Evolutionary conservation across 2,329 filamentous ascomycete genomes (phyloP), one percentile per base, ranked within the genome.

Genomic region (Cladosporium sp.): DNA sequence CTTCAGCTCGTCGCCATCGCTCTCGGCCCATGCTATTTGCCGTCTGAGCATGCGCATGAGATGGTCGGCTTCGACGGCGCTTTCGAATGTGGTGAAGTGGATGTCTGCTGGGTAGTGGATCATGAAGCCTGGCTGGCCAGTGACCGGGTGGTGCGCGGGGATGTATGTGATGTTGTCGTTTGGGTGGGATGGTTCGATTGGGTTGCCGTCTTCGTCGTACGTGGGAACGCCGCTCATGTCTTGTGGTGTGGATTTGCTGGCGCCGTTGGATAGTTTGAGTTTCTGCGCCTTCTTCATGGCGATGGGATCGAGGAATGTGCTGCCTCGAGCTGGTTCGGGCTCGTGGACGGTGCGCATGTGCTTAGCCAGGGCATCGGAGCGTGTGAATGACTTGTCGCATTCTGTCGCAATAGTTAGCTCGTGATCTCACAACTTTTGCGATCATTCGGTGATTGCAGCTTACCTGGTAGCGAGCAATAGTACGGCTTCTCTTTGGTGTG

Each of bases 301-400:
- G 79, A 34, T 28, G 0, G 77, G 76, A 59, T 79, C 77, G 74
- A 81, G 75, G 65, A 76, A 92, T 91, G 25, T 89, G 88, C 14
- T 92, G 89, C 69, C 70, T 54, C 70, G 70, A 25, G 97, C 84
- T 18, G 92, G 91, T 80, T 99, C 95, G 3, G 94, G 97, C 77
- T 99, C 95, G 81, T 99, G 95, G 43, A 99, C 93, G 18, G 95
- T 98, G 72, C 95, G 91, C 92, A 98, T 98, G 77, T 99, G 95
- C 79, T 99, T 99, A 1, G 94, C 93, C 0, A 99, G 85, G 14
- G 95, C 95, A 74, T 99, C 95, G 26, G 94, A 97, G 70, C 95
- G 86, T 2, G 95, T 99, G 73, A 99, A 99, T 34, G 93, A 93
- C 67, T 94, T 90, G 77, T 99, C 95, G 80, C 95, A 99, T 85